These are phyloP conservation scores for Manihot esculenta DNA, from an alignment of 441 rosid genomes.

Conservation along the genomic window DNA sequence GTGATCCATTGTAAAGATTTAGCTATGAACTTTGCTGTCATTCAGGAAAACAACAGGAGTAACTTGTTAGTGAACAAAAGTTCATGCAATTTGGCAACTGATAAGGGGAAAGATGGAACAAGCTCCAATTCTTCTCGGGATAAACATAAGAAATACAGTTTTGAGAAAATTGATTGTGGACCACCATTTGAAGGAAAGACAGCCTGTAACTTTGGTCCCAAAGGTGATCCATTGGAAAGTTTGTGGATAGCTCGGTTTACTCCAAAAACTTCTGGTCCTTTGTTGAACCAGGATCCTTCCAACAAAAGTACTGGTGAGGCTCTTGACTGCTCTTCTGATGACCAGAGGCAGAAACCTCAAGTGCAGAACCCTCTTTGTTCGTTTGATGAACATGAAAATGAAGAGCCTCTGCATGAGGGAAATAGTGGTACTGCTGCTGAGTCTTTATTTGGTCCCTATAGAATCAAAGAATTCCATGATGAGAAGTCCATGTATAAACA, in stretches of 20 bases:
- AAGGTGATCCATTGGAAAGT: slow-evolving; percentile 49
- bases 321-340: slow-evolving; percentile 31
- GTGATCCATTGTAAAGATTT: slow-evolving; percentile 32
- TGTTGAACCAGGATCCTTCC: slow-evolving; percentile 23
- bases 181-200: slow-evolving; percentile 40
- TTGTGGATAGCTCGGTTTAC: slow-evolving; percentile 78
- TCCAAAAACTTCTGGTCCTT: slow-evolving; percentile 36
- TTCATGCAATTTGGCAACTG: slow-evolving; percentile 27
- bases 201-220: slow-evolving; percentile 29
- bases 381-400: slow-evolving; percentile 21
- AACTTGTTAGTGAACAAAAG: slow-evolving; percentile 34
- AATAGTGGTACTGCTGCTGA: slow-evolving; percentile 28
- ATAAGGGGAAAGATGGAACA: slow-evolving; percentile 37
- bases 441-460: slow-evolving; percentile 33
- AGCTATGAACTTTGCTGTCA: slow-evolving; percentile 26
- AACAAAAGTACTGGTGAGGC: slow-evolving; percentile 18
- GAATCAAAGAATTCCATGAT: slow-evolving; percentile 30
- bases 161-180: slow-evolving; percentile 33
- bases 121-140: slow-evolving; percentile 37
- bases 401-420: slow-evolving; percentile 21
- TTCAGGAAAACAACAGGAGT: slow-evolving; percentile 27
- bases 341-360: slow-evolving; percentile 25
- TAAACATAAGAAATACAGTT: slow-evolving; percentile 34
- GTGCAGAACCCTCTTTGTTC: slow-evolving; percentile 22
- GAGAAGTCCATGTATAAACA: slow-evolving; percentile 28